Conservation (phyloP, 371 early-diverging fungal species). For the Nematocida major region DNA sequence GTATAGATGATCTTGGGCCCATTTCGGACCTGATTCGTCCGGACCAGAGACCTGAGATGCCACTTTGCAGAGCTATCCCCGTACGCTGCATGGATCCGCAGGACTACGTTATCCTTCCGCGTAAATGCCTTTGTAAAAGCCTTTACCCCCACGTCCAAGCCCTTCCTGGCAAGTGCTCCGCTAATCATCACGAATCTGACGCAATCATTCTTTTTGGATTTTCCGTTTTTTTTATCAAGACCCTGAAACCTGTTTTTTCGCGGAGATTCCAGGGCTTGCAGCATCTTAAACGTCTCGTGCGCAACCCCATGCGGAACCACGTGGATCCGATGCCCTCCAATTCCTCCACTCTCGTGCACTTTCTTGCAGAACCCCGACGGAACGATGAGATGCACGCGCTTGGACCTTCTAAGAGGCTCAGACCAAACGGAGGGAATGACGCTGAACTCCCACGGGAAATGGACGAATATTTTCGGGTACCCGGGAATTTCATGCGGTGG, state of each 20-base stretch:
- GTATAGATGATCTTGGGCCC: slow-evolving; percentile 43
- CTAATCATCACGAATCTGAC: slow-evolving; percentile 25
- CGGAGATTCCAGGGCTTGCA: not conserved
- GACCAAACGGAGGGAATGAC: not conserved
- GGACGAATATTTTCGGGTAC: not conserved
- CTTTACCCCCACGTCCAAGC: slow-evolving; percentile 6
- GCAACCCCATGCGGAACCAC: slow-evolving; percentile 34
- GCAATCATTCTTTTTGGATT: too few species aligned
- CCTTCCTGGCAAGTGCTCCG: slow-evolving; percentile 38
- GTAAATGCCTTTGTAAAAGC: slow-evolving; percentile 38
- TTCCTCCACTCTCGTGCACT: not conserved
- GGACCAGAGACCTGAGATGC: not conserved
- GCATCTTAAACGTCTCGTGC: not conserved
- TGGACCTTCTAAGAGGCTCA: not conserved
- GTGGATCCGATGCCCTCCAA: not conserved
- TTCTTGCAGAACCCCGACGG: slow-evolving; percentile 17
- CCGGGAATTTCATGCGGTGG: not conserved
- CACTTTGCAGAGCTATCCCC: not conserved
- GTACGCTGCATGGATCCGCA: slow-evolving; percentile 30
- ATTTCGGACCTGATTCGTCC: not conserved
- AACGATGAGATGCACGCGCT: not conserved
- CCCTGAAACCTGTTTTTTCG: not conserved
- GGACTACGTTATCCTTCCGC: slow-evolving; percentile 21
- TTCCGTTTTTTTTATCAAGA: too few species aligned
- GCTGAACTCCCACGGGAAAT: slow-evolving; percentile 48